A percentile compares a stretch with the other conserved stretches of the same genome.
Evolutionary conservation across 805 yeast species (phyloP).

Genomic region (Saturnispora besseyi): DNA sequence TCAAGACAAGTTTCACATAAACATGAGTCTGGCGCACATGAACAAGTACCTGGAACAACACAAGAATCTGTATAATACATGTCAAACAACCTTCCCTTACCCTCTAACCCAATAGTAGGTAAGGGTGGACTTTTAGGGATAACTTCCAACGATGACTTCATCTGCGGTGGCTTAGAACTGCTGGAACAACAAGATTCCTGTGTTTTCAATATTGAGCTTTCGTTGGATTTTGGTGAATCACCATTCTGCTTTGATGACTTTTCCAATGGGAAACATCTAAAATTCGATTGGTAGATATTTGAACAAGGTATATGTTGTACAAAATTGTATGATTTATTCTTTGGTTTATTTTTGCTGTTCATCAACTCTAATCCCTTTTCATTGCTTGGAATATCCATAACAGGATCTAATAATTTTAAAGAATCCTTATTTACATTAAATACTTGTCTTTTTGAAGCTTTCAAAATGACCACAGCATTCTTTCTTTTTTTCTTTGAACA

Average conservation of each 20-base stretch:
- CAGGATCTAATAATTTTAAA: slow-evolving; percentile 27
- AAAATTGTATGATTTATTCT: background rate
- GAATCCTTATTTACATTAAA: slow-evolving; percentile 30
- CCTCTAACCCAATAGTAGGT: background rate
- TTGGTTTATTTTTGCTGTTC: background rate
- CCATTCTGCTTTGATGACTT: too few relatives aligned
- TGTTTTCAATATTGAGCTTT: background rate
- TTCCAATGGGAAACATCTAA: too few relatives aligned
- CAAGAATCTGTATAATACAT: slow-evolving; percentile 27
- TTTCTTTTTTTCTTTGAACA: slow-evolving; percentile 8
- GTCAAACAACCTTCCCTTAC: slow-evolving; percentile 19
- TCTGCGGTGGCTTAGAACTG: background rate
- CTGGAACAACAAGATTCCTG: background rate
- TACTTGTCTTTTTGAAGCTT: slow-evolving; percentile 29
- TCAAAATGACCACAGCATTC: slow-evolving; percentile 25
- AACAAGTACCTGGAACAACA: slow-evolving; percentile 29
- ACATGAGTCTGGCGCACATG: slow-evolving; percentile 27
- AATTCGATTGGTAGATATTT: too few relatives aligned
- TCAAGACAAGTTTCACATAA: slow-evolving; percentile 26
- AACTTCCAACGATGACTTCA: background rate
- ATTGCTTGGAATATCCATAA: slow-evolving; percentile 26
- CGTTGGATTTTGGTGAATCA: too few relatives aligned
- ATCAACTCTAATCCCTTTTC: slow-evolving; percentile 26
- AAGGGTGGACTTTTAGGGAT: background rate
- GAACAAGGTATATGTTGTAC: background rate